Evolutionary conservation across 768 basidiomycete species (phyloP).

Genomic region (Hypholoma sublateritium): DNA sequence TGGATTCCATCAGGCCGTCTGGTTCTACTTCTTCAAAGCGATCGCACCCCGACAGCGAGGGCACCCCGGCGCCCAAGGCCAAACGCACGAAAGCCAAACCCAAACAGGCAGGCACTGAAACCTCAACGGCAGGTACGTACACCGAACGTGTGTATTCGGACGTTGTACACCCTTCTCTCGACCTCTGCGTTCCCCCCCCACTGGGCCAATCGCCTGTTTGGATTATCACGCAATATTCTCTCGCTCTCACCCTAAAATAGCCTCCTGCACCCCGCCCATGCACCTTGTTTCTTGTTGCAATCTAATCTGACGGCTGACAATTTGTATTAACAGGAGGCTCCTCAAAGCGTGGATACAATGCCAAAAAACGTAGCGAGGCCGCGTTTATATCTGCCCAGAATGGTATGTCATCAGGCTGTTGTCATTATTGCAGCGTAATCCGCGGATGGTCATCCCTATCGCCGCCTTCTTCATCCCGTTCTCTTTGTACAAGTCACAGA

Average conservation of each 20-base stretch:
- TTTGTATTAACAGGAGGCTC: constrained; percentile 25
- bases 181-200: constrained; percentile 1
- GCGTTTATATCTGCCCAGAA: constrained; percentile 65
- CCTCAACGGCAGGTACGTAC: constrained; percentile 22
- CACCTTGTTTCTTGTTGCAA: constrained; percentile 3
- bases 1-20: constrained; percentile 7
- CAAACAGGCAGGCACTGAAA: constrained; percentile 37
- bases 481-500: neutral
- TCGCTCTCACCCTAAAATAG: constrained; percentile 13
- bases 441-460: constrained; percentile 6
- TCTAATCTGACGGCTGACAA: constrained; percentile 3
- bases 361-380: constrained; percentile 73
- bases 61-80: constrained; percentile 33
- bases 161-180: constrained; percentile 5
- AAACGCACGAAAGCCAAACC: constrained; percentile 39
- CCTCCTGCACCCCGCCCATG: constrained; percentile 1
- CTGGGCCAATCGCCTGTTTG: constrained; percentile 4
- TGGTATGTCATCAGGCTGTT: constrained; percentile 39
- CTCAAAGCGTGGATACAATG: constrained; percentile 67
- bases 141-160: constrained; percentile 8
- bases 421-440: constrained; percentile 1
- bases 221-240: neutral
- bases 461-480: neutral
- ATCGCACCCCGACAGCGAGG: constrained; percentile 34
- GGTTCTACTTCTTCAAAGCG: constrained; percentile 28